A percentile compares a stretch with the other conserved stretches of the same genome.
phyloP scores from a whole-genome alignment of 2,329 filamentous ascomycete species.

The Aschersonia sp. region DNA sequence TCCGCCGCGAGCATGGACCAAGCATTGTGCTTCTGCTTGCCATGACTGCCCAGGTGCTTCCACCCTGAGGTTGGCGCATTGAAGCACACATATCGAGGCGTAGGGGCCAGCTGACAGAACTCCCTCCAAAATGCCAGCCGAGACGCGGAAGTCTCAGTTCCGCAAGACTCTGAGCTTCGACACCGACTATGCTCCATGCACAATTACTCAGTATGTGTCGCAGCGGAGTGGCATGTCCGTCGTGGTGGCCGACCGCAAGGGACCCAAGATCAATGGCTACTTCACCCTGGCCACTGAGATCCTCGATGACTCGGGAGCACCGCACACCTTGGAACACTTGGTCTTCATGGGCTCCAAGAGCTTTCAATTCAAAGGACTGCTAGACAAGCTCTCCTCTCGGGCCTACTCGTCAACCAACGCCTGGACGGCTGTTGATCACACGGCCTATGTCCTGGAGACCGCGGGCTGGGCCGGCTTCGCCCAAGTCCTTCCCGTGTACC shows the following conservation, averaged over 20 bases:
- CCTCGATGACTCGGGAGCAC: conserved; percentile 89
- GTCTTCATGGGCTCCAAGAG: conserved; percentile 85
- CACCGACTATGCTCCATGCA: conserved; percentile 77
- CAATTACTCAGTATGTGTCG: conserved; percentile 91
- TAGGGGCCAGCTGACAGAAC: no score
- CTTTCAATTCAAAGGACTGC: conserved; percentile 86
- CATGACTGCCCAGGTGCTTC: no score
- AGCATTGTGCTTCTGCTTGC: no score
- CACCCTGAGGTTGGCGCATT: not conserved
- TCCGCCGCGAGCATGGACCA: not conserved
- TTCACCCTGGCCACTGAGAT: conserved; percentile 96
- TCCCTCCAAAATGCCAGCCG: conserved; percentile 1
- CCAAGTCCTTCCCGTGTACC: conserved; percentile 83
- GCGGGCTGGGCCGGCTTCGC: conserved; percentile 96
- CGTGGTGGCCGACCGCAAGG: conserved; percentile 79
- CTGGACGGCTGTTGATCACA: conserved; percentile 94
- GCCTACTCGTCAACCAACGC: conserved; percentile 93
- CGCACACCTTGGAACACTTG: conserved; percentile 71
- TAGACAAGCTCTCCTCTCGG: conserved; percentile 85
- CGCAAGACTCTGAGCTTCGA: conserved; percentile 74
- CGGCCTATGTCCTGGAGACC: conserved; percentile 86
- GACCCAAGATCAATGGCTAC: conserved; percentile 89
- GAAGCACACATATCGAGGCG: not conserved
- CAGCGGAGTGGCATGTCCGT: conserved; percentile 88
- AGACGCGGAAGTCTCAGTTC: conserved; percentile 37